Evolutionary conservation across 2,329 filamentous ascomycete genomes (phyloP).

Genomic region (Arachnomyces sp.): DNA sequence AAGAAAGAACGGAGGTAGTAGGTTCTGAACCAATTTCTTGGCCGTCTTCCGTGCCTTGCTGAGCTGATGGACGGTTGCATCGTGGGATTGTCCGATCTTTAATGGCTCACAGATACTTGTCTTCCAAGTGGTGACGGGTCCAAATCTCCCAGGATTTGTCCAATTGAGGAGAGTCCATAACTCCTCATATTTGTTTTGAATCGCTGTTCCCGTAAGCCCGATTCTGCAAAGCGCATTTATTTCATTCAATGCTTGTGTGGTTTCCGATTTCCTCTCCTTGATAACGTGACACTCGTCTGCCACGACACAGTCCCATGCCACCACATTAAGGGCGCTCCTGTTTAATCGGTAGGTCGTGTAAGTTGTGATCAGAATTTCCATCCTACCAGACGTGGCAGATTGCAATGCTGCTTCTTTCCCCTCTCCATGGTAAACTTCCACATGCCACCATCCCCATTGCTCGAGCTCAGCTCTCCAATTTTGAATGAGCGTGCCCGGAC

Average conservation of each 20-base stretch:
- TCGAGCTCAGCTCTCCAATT: slow-evolving; percentile 86
- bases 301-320: slow-evolving; percentile 89
- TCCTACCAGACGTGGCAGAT: slow-evolving; percentile 64
- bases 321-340: slow-evolving; percentile 67
- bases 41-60: slow-evolving; percentile 75
- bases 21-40: slow-evolving; percentile 73
- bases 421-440: slow-evolving; percentile 72
- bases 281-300: slow-evolving; percentile 90
- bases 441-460: slow-evolving; percentile 94
- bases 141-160: slow-evolving; percentile 75
- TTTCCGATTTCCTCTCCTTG: slow-evolving; percentile 70
- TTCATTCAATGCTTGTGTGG: slow-evolving; percentile 79
- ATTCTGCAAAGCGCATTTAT: slow-evolving; percentile 89
- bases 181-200: slow-evolving; percentile 97
- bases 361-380: slow-evolving; percentile 91
- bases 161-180: slow-evolving; percentile 94
- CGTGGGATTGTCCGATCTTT: slow-evolving; percentile 82
- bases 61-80: slow-evolving; percentile 76
- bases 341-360: slow-evolving; percentile 81
- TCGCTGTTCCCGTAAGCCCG: slow-evolving; percentile 88
- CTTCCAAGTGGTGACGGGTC: slow-evolving; percentile 67
- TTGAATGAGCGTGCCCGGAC: slow-evolving; percentile 76
- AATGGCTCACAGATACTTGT: slow-evolving; percentile 69
- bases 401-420: slow-evolving; percentile 62
- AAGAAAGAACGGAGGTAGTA: slow-evolving; percentile 83